phyloP scores from a whole-genome alignment of 2,329 filamentous ascomycete genomes.

The Capronia epimyces region DNA sequence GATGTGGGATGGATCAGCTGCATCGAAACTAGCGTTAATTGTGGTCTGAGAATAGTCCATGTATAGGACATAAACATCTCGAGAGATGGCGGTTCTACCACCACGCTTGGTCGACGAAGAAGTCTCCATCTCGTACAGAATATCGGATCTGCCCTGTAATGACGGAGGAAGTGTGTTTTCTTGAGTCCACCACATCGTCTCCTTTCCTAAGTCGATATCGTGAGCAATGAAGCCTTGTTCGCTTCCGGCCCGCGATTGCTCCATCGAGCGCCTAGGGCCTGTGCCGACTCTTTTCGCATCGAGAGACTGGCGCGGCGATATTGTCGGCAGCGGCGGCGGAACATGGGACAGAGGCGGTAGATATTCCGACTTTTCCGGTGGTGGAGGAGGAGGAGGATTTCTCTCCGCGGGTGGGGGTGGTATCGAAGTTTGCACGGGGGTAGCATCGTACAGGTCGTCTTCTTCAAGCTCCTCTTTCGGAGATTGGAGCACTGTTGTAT shows the following conservation, averaged over 20 bases:
- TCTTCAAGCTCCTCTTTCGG: constrained; percentile 35
- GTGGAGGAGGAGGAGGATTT: constrained; percentile 36
- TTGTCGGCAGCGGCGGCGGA: constrained; percentile 41
- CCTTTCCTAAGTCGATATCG: constrained; percentile 71
- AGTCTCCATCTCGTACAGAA: constrained; percentile 78
- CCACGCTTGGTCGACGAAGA: constrained; percentile 63
- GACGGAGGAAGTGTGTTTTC: constrained; percentile 71
- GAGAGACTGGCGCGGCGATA: constrained; percentile 53
- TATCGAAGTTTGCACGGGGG: constrained; percentile 34
- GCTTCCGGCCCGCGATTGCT: constrained; percentile 65
- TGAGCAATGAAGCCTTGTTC: constrained; percentile 81
- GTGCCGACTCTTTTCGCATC: constrained; percentile 55
- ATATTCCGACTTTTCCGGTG: constrained; percentile 44
- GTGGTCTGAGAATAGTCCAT: constrained; percentile 95
- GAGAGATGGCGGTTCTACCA: constrained; percentile 66
- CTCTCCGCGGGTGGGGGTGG: constrained; percentile 35
- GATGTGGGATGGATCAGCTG: constrained; percentile 65
- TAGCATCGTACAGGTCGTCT: constrained; percentile 45
- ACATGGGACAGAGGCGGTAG: constrained; percentile 44
- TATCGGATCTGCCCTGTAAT: constrained; percentile 75
- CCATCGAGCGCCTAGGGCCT: constrained; percentile 60
- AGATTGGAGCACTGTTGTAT: constrained; percentile 28
- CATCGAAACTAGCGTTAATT: constrained; percentile 73
- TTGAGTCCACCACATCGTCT: constrained; percentile 82
- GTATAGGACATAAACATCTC: constrained; percentile 81